Evolutionary conservation across 345 rosid genomes (phyloP), one percentile per base, ranked within the genome.

Genomic region (Eucalyptus pauciflora): DNA sequence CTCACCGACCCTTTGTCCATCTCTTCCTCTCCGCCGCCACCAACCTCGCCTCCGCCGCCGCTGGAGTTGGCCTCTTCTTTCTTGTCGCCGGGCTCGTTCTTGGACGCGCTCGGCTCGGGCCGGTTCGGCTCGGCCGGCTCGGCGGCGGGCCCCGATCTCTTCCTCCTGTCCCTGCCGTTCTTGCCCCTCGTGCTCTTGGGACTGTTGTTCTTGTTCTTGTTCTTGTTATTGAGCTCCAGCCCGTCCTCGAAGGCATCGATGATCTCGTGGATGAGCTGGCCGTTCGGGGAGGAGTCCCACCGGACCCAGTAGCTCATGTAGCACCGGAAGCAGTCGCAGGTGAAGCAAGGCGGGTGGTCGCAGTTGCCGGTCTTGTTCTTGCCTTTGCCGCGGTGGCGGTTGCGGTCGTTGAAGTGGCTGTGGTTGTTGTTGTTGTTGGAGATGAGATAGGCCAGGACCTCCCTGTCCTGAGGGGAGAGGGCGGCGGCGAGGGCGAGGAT

Each of bases 271-370:
- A 97, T 97, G 29, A 95, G 94, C 87, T 97, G 94, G n/a, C 97
- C 93, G 86, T 93, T 95, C 13, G 97, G 96, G 6, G 99, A 97
- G 25, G 93, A 87, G 89, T 96, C 99, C 99, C 99, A 97, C 88
- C 96, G 90, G 88, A 92, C 94, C 98, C 99, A 97, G 91, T 93
- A 97, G 88, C 96, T 94, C 91, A 92, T 95, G 87, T 97, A 97
- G 87, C 99, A 97, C 89, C 93, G 88, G 86, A 97, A 97, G 51
- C 99, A 96, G 91, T 94, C 94, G 37, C 99, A 97, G 93, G 86
- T 86, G 50, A 97, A 97, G 45, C 89, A 86, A 50, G 96, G 94
- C 4, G 95, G 93, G 89, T 96, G 98, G 50, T 91, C 92, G 46
- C 58, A 31, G 46, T 49, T 64, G 60, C 50, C 37, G 54, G 27